Percentiles rank a stretch among this genome's conserved stretches.
These are phyloP conservation scores for Cochlearia excelsa DNA, from an alignment of 345 rosid species.

Conservation along the genomic window DNA sequence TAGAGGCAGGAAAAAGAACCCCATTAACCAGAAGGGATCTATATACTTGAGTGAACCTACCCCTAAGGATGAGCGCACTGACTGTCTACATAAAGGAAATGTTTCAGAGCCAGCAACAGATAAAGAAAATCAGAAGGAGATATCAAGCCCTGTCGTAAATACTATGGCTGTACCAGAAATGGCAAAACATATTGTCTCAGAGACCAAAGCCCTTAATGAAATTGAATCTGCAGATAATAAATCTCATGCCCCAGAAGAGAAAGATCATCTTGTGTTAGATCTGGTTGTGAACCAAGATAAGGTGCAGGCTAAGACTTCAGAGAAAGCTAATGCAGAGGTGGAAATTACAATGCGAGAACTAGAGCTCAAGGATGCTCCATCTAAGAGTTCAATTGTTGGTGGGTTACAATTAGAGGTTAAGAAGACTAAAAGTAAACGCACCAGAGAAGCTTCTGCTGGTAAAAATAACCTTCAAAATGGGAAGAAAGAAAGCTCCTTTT, in stretches of 20 bases:
- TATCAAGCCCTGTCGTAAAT: slow-evolving; percentile 29
- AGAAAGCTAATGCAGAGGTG: slow-evolving; percentile 25
- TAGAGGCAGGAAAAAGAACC: slow-evolving; percentile 42
- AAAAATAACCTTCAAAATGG: slow-evolving; percentile 26
- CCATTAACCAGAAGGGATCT: slow-evolving; percentile 54
- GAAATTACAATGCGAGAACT: slow-evolving; percentile 23
- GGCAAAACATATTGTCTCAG: slow-evolving; percentile 23
- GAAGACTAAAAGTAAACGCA: slow-evolving; percentile 26
- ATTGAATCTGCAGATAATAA: slow-evolving; percentile 41
- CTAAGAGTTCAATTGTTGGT: slow-evolving; percentile 25
- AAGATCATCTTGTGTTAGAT: slow-evolving; percentile 32
- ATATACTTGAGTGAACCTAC: slow-evolving; percentile 46
- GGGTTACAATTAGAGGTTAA: slow-evolving; percentile 23
- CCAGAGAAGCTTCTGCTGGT: slow-evolving; percentile 25
- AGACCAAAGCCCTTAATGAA: slow-evolving; percentile 23
- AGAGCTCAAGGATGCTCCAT: slow-evolving; percentile 21
- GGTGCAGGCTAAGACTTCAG: slow-evolving; percentile 24
- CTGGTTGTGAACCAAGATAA: slow-evolving; percentile 29
- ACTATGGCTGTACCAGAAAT: slow-evolving; percentile 32
- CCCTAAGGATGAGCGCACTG: slow-evolving; percentile 33
- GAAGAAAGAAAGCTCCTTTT: slow-evolving; percentile 31
- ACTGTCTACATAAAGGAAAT: slow-evolving; percentile 27
- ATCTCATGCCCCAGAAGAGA: slow-evolving; percentile 56
- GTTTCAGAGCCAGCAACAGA: slow-evolving; percentile 26
- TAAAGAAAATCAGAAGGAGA: slow-evolving; percentile 34